phyloP scores from a whole-genome alignment of 257 asterid species.

The Solanum chiquidenum region DNA sequence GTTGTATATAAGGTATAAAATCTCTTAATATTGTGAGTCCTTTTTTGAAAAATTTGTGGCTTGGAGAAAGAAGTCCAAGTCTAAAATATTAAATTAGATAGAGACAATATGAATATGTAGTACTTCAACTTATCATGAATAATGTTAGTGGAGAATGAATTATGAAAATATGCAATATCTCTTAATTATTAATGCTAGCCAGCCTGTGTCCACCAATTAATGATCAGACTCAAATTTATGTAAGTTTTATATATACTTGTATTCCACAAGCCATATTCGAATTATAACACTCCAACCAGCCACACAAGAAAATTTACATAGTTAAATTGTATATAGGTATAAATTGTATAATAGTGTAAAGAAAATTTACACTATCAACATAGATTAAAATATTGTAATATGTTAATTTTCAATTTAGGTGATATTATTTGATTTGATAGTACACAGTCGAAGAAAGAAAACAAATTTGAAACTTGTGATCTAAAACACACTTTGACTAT shows the following conservation, averaged over 20 bases:
- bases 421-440: too few relatives aligned
- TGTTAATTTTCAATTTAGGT: too few relatives aligned
- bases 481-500: accelerated
- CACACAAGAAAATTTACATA: not conserved
- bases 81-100: too few relatives aligned
- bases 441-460: too few relatives aligned
- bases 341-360: not conserved
- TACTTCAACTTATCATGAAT: not conserved
- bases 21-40: not conserved
- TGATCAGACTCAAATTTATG: not conserved
- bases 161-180: not conserved
- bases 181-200: not conserved
- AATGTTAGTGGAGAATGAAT: not conserved
- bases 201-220: not conserved
- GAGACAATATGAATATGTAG: not conserved
- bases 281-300: not conserved
- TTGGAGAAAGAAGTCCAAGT: not conserved
- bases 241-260: not conserved
- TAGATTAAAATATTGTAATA: not conserved
- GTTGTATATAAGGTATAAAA: too few relatives aligned
- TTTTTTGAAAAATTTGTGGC: too few relatives aligned
- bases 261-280: not conserved
- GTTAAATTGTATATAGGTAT: not conserved
- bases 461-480: too few relatives aligned
- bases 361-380: too few relatives aligned